Conservation (phyloP, 805 yeast species). For the Wickerhamomyces mucosus region DNA sequence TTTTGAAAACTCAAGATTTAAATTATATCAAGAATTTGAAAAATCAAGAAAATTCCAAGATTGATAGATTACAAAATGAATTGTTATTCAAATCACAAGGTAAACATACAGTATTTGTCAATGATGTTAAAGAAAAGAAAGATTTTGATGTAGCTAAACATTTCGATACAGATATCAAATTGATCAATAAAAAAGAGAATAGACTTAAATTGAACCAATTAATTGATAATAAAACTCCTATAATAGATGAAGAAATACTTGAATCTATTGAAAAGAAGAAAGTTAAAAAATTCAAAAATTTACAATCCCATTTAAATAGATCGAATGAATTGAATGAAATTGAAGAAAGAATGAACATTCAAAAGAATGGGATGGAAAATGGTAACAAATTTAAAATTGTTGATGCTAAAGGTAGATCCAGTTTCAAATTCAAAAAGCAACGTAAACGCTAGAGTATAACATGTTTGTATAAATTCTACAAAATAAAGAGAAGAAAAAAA, state of each 20-base stretch:
- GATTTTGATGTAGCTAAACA: constrained; percentile 52
- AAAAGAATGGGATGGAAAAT: constrained; percentile 82
- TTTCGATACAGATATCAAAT: constrained; percentile 61
- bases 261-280: constrained; percentile 42
- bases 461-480: no score
- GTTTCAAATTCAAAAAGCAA: constrained; percentile 79
- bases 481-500: no score
- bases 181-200: constrained; percentile 61
- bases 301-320: constrained; percentile 61
- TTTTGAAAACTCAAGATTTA: constrained; percentile 84
- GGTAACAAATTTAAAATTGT: constrained; percentile 76
- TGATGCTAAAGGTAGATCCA: constrained; percentile 54
- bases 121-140: constrained; percentile 43
- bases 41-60: constrained; percentile 55
- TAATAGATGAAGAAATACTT: constrained; percentile 6
- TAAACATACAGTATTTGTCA: constrained; percentile 81
- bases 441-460: constrained; percentile 44
- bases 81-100: constrained; percentile 51
- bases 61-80: constrained; percentile 39
- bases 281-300: constrained; percentile 46
- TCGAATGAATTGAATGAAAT: constrained; percentile 59
- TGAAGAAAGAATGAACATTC: constrained; percentile 63
- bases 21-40: constrained; percentile 76
- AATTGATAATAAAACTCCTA: constrained; percentile 22
- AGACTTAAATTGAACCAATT: constrained; percentile 58